Evolutionary conservation across 495 filamentous ascomycete genomes (phyloP), one percentile per base, ranked within the genome.

Genomic region (Hyaloscypha bicolor): DNA sequence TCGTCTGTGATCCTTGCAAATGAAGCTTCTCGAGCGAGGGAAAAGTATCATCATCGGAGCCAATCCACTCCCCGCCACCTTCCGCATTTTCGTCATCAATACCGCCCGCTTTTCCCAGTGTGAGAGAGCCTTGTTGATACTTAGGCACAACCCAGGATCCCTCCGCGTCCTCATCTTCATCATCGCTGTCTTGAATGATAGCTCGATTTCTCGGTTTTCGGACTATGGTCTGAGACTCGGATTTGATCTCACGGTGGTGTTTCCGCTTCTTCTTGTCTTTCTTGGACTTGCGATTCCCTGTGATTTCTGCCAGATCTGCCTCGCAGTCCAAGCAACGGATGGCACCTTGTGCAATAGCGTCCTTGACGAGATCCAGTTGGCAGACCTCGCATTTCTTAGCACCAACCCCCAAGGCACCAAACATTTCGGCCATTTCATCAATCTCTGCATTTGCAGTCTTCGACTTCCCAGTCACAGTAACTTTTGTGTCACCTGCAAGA

Each of bases 311-410:
- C 25, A 96, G 77, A 74, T 94, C 90, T 45, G 81, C 79, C 59
- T 90, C 87, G 73, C 93, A 97, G 51, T 90, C 90, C 29, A 73
- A 77, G 76, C 93, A 97, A 63, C 90, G 83, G 66, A 87, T 83
- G 19, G 84, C 80, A 8, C 91, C 90, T 16, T 72, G 78, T 19
- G 78, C 76, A 4, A 82, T 77, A 63, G 91, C 88, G 5, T 83
- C 79, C 55, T 78, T 79, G 29, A 81, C 85, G 25, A 98, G 80
- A 9, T 90, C 85, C 55, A 82, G 83, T 72, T 93, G 87, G 71
- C 95, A 99, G 68, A 97, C 88, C 67, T 97, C 94, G 71, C 95
- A 99, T 64, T 91, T 89, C 79, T 89, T 95, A 0, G 87, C 81
- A 73, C 90, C 83, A 61, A 99, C 90, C 65, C 86, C 91, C 67